Conservation (phyloP, 176 grass and related monocot genomes). For the Aegilops sharonensis region DNA sequence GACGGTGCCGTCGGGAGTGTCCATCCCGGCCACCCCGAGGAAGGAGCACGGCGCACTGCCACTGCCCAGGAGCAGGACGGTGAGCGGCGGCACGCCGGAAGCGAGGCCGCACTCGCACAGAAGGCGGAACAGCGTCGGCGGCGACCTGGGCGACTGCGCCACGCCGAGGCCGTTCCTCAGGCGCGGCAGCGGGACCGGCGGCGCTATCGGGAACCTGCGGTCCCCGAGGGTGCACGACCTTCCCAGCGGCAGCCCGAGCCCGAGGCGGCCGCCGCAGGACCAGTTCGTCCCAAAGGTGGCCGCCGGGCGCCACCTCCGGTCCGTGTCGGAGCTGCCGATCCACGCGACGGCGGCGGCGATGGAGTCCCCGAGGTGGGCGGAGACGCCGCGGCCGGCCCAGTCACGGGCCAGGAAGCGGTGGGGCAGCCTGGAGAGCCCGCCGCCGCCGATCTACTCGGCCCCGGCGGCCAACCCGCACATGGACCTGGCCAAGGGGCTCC, state of each 20-base stretch:
- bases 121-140: slow-evolving; percentile 34
- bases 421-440: slow-evolving; percentile 36
- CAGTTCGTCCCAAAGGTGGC: not conserved
- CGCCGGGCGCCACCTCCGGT: slow-evolving; percentile 25
- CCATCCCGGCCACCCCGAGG: slow-evolving; percentile 22
- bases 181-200: slow-evolving; percentile 43
- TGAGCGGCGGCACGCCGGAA: not conserved
- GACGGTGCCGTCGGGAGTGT: not conserved
- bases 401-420: slow-evolving; percentile 39
- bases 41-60: slow-evolving; percentile 3
- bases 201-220: slow-evolving; percentile 14
- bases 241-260: slow-evolving; percentile 10
- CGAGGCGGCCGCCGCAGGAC: not conserved
- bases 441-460: slow-evolving; percentile 16
- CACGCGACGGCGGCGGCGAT: not conserved
- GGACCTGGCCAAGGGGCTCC: slow-evolving; percentile 51
- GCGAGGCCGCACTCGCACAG: slow-evolving; percentile 20
- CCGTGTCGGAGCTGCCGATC: slow-evolving; percentile 34
- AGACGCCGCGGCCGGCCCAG: not conserved
- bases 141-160: slow-evolving; percentile 18
- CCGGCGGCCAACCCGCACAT: slow-evolving; percentile 29
- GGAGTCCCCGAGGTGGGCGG: not conserved
- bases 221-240: slow-evolving; percentile 35
- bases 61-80: slow-evolving; percentile 36
- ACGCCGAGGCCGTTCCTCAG: slow-evolving; percentile 45